Evolutionary conservation across 1,139 yeast species (phyloP), one percentile per base, ranked within the genome.

Genomic region (Lodderomyces orthopsilosis): DNA sequence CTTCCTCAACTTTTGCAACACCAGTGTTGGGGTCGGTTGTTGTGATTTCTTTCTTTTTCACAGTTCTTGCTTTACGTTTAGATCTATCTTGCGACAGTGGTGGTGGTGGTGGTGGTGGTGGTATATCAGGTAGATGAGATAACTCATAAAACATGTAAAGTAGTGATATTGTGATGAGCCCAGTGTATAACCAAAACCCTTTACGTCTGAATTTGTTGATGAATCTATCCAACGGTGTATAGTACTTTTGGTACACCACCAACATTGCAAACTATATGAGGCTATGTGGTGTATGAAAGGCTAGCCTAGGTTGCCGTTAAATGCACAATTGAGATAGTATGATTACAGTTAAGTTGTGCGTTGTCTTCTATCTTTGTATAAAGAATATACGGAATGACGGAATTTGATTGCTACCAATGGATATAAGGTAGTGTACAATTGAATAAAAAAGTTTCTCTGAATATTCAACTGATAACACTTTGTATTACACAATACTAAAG

Each of bases 121-220:
- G 48, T 24, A 47, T 23, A 40, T 44, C 56, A 2, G 73, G 70
- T 37, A 65, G 46, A 26, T 62, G 58, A 13, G 69, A 65, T 40
- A 70, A 53, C 22, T 66, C 55, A 46, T 59, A 66, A 48, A 68
- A 59, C 33, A 67, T 62, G 51, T 67, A 71, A 12, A 58, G 55
- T 13, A 73, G 62, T 18, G 73, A 62, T 3, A 57, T 57, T 22
- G 67, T 46, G 9, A 71, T 58, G 10, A 71, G 42, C 6, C 63
- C 59, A 2, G 71, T 56, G 47, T 68, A 71, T 21, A 69, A 36
- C 49, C 67, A 61, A 42, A 70, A 67, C n/a, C 74, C 71, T 39
- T 62, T 62, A 41, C 66, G 58, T 49, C 60, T 63, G 43, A 65
- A 46, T 46, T 52, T 54, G 45, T 56, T 53, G 43, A 66, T 51